Conservation (phyloP, 306 rosid species). For the Vachellia pachyceras region DNA sequence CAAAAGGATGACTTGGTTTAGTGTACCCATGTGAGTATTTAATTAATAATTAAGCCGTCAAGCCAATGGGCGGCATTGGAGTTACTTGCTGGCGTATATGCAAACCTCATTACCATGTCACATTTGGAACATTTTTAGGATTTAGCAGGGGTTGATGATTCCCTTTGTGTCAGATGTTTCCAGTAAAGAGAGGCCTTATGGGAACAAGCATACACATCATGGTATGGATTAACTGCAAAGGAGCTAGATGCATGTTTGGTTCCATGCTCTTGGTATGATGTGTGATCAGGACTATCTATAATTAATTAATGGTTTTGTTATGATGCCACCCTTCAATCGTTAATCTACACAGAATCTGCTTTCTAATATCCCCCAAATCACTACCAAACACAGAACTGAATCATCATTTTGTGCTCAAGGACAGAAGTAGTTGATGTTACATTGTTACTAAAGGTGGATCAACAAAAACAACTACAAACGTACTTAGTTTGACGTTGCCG, state of each 20-base stretch:
- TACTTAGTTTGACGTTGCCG: background rate
- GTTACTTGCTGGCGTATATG: background rate
- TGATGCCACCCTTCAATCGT: conserved; percentile 11
- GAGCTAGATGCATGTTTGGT: background rate
- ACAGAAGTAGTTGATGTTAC: background rate
- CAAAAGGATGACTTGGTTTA: background rate
- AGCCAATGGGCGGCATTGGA: background rate
- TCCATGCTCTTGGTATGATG: background rate
- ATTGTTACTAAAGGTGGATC: background rate
- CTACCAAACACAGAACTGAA: background rate
- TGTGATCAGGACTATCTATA: background rate
- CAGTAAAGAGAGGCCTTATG: background rate
- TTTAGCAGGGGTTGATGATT: background rate
- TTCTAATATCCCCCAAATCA: conserved; percentile 16
- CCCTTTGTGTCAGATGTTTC: background rate
- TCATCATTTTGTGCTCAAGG: background rate
- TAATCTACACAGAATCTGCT: conserved; percentile 16
- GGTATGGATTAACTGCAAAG: background rate
- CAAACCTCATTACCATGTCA: background rate
- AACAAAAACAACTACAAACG: background rate
- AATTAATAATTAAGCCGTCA: background rate
- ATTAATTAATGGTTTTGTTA: background rate
- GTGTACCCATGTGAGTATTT: background rate
- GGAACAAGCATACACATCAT: background rate
- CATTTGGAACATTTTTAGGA: background rate